phyloP scores from a whole-genome alignment of 805 yeast species.

The Lipomyces spencermartinsiae region DNA sequence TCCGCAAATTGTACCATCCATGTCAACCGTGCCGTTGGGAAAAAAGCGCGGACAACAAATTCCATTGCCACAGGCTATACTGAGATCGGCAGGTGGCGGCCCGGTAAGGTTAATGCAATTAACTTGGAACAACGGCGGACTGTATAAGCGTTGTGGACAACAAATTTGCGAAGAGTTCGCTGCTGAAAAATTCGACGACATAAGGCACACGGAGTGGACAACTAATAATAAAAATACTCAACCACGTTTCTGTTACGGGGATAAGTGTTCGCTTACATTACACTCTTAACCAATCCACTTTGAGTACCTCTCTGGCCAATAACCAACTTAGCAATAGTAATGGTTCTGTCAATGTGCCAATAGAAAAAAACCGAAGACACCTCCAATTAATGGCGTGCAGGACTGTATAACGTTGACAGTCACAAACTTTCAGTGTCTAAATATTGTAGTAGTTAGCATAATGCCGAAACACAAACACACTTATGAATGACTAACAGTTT shows the following conservation, averaged over 20 bases:
- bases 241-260: background rate
- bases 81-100: background rate
- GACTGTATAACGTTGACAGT: background rate
- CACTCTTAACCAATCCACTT: slow-evolving; percentile 1
- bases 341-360: background rate
- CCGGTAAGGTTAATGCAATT: background rate
- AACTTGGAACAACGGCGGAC: background rate
- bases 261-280: background rate
- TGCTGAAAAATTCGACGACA: slow-evolving; percentile 2
- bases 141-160: background rate
- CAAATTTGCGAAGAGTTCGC: background rate
- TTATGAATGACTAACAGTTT: background rate
- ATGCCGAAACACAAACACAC: slow-evolving; percentile 4
- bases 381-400: background rate
- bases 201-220: background rate
- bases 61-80: background rate
- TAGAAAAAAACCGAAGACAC: background rate
- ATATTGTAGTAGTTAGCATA: background rate
- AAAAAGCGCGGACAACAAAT: slow-evolving; percentile 4
- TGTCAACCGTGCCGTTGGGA: slow-evolving; percentile 2
- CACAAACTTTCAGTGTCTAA: background rate
- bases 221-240: background rate
- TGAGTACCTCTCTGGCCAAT: background rate
- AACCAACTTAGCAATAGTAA: background rate
- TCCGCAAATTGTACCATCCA: background rate